Base-by-base conservation (phyloP, 768 basidiomycete species). In the Xerocomellus dryophilus region DNA sequence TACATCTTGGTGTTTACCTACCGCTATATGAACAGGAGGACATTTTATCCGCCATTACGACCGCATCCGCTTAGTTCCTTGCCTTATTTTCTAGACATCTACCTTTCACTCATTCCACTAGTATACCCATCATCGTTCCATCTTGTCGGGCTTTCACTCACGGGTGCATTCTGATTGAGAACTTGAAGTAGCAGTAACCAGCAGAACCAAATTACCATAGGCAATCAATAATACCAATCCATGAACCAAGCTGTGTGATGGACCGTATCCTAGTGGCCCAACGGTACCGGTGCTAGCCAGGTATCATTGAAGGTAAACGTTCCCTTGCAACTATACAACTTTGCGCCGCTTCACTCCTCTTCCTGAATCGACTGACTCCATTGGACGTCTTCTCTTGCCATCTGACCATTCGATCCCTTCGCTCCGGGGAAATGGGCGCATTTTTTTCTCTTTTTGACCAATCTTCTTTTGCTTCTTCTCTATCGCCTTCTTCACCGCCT, bases 381-480 rank as follows among this genome's bases (percentile, higher is more conserved):
- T 48, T 4, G 61, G 54, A 27, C 64, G 62, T 43, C 61, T 58
- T 48, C 32, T 59, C 46, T 58, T 60, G 43, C 50, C 53, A 43
- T 50, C 17, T 29, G 56, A 27, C 50, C 51, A 12, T 51, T 59
- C 57, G 21, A 15, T 27, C 10, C 50, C 61, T 56, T 56, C 60
- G 23, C 40, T 61, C 50, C 62, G 63, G 29, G 76, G 65, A 66
- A 84, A 86, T 12, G 94, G 94, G 49, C 92, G 76, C 52, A 80
- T 85, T 63, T 82, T 88, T 73, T 95, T 96, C 76, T 96, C 94
- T 70, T 89, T 93, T 70, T 93, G 90, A 47, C 80, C 79, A 18
- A 86, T 74, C 76, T 94, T 96, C 70, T 83, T 90, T 71, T 90
- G 85, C 69, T 85, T 93, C 79, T 90, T 95, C 62, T 90, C 90